A percentile compares a stretch with the other conserved stretches of the same genome.
These are phyloP conservation scores for Domatiomyces globalis DNA, from an alignment of 2,329 filamentous ascomycete species.

Conservation along the genomic window DNA sequence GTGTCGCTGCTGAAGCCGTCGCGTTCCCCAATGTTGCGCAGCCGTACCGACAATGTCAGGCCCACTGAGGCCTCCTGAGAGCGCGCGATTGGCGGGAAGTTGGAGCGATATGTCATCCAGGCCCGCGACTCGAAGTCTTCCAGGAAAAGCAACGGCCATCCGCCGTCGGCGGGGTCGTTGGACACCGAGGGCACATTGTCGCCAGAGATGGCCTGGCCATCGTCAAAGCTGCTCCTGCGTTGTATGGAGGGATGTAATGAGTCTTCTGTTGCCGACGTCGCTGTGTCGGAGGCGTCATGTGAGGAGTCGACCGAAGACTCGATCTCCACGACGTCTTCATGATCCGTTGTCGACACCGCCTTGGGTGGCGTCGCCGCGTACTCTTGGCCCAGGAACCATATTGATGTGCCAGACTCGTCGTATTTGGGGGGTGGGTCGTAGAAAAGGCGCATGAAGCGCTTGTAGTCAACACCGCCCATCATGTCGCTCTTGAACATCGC, in stretches of 20 bases:
- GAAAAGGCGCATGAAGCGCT: conserved; percentile 76
- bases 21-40: conserved; percentile 68
- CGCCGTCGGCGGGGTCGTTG: conserved; percentile 24
- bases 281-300: conserved; percentile 15
- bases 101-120: conserved; percentile 93
- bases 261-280: conserved; percentile 10
- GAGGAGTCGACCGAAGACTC: conserved; percentile 17
- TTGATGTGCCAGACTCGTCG: conserved; percentile 54
- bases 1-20: conserved; percentile 81
- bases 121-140: conserved; percentile 85
- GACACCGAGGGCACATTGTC: conserved; percentile 14
- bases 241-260: conserved; percentile 6
- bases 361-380: conserved; percentile 31
- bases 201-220: conserved; percentile 13
- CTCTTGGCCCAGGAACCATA: conserved; percentile 66
- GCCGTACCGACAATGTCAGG: conserved; percentile 69
- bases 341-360: conserved; percentile 17
- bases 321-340: conserved; percentile 19
- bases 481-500: conserved; percentile 14
- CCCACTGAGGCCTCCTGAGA: conserved; percentile 59
- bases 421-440: conserved; percentile 85
- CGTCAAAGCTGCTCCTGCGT: conserved; percentile 13
- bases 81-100: conserved; percentile 68
- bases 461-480: conserved; percentile 59
- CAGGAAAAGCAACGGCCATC: conserved; percentile 75